Base-by-base conservation (phyloP, 2,329 filamentous ascomycete genomes). In the Capronia coronata region DNA sequence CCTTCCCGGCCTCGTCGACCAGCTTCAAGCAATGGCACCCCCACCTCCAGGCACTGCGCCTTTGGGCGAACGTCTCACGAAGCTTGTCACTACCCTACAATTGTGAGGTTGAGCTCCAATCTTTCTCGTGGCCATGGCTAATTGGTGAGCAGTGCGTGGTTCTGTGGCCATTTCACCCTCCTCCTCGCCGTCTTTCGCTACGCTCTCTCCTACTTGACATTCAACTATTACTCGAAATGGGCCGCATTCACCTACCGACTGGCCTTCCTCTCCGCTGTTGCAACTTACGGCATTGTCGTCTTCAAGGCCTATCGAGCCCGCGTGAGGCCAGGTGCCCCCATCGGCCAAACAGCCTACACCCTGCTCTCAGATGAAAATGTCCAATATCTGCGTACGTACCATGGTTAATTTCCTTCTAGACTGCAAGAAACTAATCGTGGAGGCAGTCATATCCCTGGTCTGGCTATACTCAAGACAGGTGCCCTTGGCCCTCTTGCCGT, bases 251-350 rank as follows among this genome's bases (percentile, higher is more conserved):
- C 85, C 49, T 98, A 98, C 75, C 90, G 93, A 63, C 80, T 84
- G 47, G 87, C 90, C 50, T 98, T 98, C 68, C 60, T 96, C 61
- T 84, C 90, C 2, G 93, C 93, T 4, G 88, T 89, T 41, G 80
- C 82, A 43, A 97, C 93, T 9, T 98, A 98, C 70, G 91, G 93
- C 59, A 97, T 98, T 60, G 93, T 98, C 43, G 91, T 98, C 55
- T 97, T 95, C 78, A 98, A 98, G 80, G 90, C 88, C 51, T 87
- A 90, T 75, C 83, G 90, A 59, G 87, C 90, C 61, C 85, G 88
- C 60, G 78, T 86, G 62, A 86, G 87, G 77, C 48, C 54, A 11
- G 51, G 54, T 32, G 50, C 48, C 34, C 50, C 48, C 14, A 35
- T 49, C 14, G 42, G 35, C 9, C 19, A 29, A 10, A 80, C 85